Evolutionary conservation across 2,329 filamentous ascomycete genomes (phyloP), one percentile per base, ranked within the genome.

Genomic region (Cyclaneusma minus): DNA sequence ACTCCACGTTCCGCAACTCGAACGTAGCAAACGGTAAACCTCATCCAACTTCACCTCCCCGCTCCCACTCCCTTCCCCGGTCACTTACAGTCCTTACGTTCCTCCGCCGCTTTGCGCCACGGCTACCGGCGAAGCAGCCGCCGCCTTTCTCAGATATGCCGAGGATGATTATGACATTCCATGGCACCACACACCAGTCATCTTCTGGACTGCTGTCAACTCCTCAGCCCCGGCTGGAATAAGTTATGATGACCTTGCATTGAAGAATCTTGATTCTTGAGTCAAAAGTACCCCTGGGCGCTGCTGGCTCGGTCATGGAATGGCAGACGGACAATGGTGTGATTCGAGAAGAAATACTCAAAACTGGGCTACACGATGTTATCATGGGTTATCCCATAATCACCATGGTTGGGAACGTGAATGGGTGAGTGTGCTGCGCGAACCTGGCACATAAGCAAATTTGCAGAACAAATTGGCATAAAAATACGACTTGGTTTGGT

Each of bases 331-430:
- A 43, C 7, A 51, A 51, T 16, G 67, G 66, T 1, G 29, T 60
- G 0, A 50, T 72, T n/a, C 48, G 59, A 27, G 56, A 68, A 37
- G 54, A 68, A 26, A 62, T 72, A 5, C 31, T 65, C 4, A 64
- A 64, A 41, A 58, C 60, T 35, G 66, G 66, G 0, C 40, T 68
- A 10, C 66, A 72, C 29, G 67, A 72, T 44, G 51, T 56, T 17
- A 57, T 68, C 25, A 70, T 71, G 66, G 58, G 58, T 4, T 63
- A 68, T 41, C 62, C 64, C 1, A 49, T 64, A 4, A 54, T 68
- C 1, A 61, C 56, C 21, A 38, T 63, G 30, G 64, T 65, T 3
- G 50, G n/a, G n/a, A n/a, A n/a, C n/a, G n/a, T n/a, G n/a, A n/a
- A n/a, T n/a, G n/a, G n/a, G n/a, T n/a, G n/a, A n/a, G n/a, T n/a